Percentiles rank a stretch among this genome's conserved stretches.
Conservation (phyloP, 192 early-diverging fungal species). For the Physocladia obscura region DNA sequence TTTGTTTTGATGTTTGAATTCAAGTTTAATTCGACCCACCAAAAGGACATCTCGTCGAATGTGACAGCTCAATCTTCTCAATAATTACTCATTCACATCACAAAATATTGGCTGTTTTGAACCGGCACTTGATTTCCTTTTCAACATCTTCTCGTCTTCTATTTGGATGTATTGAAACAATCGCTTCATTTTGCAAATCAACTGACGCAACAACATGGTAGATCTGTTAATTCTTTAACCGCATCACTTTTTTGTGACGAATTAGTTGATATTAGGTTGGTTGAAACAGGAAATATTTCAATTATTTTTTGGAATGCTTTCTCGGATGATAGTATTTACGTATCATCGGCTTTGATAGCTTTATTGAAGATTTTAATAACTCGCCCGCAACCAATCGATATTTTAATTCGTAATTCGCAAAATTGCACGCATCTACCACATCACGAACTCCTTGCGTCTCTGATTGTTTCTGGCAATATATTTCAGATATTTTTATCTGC, state of each 20-base stretch:
- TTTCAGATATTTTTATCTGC: not conserved
- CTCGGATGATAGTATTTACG: constrained; percentile 16
- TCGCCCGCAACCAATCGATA: not conserved
- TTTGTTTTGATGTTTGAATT: not conserved
- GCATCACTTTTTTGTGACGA: no score
- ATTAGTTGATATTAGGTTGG: constrained; percentile 9
- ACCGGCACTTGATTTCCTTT: not conserved
- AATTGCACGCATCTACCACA: not conserved
- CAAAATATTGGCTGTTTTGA: not conserved
- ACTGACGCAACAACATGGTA: constrained; percentile 1
- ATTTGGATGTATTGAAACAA: constrained; percentile 8
- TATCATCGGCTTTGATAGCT: not conserved
- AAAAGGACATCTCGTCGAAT: not conserved
- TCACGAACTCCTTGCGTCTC: constrained; percentile 2
- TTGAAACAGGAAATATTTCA: not conserved
- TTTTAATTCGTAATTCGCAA: not conserved
- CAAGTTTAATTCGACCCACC: not conserved
- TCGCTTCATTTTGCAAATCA: constrained; percentile 1
- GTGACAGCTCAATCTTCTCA: not conserved
- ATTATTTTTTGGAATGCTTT: constrained; percentile 9
- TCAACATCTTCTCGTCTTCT: not conserved
- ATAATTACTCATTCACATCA: not conserved
- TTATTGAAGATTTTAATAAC: constrained; percentile 10
- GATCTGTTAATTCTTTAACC: not conserved
- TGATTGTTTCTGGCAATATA: constrained; percentile 4